Conservation (phyloP, 495 filamentous ascomycete genomes). For the Talaromyces thailandensis region DNA sequence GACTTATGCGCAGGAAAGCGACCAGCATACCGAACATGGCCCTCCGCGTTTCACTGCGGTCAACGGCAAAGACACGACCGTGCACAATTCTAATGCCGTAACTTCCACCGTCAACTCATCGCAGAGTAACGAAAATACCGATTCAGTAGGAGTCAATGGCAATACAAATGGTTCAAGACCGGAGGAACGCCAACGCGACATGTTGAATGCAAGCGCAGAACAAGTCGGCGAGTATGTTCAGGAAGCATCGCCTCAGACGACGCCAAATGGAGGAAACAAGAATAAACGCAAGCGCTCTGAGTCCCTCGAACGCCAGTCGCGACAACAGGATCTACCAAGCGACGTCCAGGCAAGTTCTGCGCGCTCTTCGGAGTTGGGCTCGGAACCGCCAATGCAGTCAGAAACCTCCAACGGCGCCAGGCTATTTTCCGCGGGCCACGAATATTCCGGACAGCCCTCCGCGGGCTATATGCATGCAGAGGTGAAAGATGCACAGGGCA, state of each 20-base stretch:
- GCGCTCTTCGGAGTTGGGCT: constrained; percentile 8
- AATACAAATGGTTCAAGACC: constrained; percentile 11
- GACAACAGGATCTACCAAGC: constrained; percentile 2
- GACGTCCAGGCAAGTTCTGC: constrained; percentile 14
- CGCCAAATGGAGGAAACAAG: constrained; percentile 12
- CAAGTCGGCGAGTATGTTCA: constrained; percentile 18
- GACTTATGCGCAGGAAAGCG: constrained; percentile 27
- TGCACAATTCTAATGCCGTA: constrained; percentile 7
- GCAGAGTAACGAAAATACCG: constrained; percentile 16
- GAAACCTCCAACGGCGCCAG: constrained; percentile 12
- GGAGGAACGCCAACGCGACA: constrained; percentile 14
- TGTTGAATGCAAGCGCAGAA: constrained; percentile 8
- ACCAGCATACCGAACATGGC: constrained; percentile 35
- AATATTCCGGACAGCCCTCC: constrained; percentile 17
- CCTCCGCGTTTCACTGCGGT: constrained; percentile 46
- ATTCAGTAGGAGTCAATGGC: constrained; percentile 13
- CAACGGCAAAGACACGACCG: constrained; percentile 33
- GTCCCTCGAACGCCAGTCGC: constrained; percentile 22
- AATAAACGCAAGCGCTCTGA: constrained; percentile 36
- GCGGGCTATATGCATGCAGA: constrained; percentile 20
- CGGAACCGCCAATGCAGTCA: constrained; percentile 9
- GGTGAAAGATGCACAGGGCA: constrained; percentile 20
- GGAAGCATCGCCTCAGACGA: constrained; percentile 17
- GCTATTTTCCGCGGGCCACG: constrained; percentile 14
- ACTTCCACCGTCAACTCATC: constrained; percentile 8